Conservation (phyloP, 208 protist genomes). For the Wallacemonas sp. region DNA sequence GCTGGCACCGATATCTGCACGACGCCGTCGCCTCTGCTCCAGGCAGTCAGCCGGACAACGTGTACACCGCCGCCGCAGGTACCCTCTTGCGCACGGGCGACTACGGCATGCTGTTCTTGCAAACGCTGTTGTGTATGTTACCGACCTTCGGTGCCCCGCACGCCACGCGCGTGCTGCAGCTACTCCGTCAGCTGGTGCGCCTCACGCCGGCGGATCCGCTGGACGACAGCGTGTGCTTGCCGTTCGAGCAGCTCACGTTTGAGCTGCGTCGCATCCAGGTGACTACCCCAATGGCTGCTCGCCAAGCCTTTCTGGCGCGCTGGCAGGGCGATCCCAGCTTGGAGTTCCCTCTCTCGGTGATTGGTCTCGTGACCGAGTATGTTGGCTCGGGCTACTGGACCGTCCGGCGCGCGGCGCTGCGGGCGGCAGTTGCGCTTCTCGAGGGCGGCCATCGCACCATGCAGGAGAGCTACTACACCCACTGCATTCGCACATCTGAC, state of each 20-base stretch:
- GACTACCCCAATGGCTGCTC: conserved; percentile 14
- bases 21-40: background rate
- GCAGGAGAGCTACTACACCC: conserved; percentile 43
- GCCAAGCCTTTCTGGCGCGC: conserved; percentile 32
- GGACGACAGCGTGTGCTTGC: conserved; percentile 46
- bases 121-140: conserved; percentile 27
- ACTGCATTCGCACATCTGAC: conserved; percentile 35
- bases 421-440: conserved; percentile 28
- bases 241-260: conserved; percentile 13
- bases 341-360: conserved; percentile 39
- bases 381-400: conserved; percentile 23
- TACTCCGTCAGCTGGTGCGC: conserved; percentile 42
- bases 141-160: conserved; percentile 17
- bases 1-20: conserved; percentile 15
- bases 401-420: conserved; percentile 30
- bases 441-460: conserved; percentile 35
- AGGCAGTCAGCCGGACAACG: conserved; percentile 14
- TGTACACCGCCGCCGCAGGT: conserved; percentile 28
- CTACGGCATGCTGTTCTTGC: conserved; percentile 32
- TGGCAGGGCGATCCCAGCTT: conserved; percentile 30
- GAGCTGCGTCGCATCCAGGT: conserved; percentile 25
- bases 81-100: conserved; percentile 41
- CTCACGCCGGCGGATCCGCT: conserved; percentile 25
- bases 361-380: conserved; percentile 33
- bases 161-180: conserved; percentile 19